Evolutionary conservation across 1,139 yeast species (phyloP), one percentile per base, ranked within the genome.

Genomic region (Yamadazyma spencermartinsiae): DNA sequence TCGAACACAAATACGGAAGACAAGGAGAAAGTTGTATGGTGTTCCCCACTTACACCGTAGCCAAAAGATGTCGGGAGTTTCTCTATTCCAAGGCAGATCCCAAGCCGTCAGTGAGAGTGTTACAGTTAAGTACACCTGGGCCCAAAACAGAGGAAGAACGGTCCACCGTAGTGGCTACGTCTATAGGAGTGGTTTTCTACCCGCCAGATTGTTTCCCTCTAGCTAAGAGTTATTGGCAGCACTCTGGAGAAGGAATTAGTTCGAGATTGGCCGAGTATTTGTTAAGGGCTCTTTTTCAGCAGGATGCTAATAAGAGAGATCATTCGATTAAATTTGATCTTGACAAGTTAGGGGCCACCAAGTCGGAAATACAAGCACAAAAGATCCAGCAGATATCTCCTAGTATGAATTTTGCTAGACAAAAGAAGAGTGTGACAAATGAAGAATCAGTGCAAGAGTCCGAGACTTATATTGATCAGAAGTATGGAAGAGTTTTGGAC

Each of bases 171-270:
- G 66, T 79, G 16, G 90, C 80, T 45, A 78, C 90, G 6, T 75
- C 76, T 36, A 76, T 90, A 40, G 86, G 92, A 0, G 86, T 81
- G 21, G 87, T 88, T 2, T 85, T 92, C 50, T 82, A 84, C 52
- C 87, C 87, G 0, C 67, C 72, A 2, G 55, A 63, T 2, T 78
- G 76, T 36, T 80, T 69, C 47, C 61, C 77, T 1, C 58, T 85
- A 4, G 92, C 94, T 24, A 89, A 88, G 57, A 80, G 80, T 51
- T 92, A 86, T 63, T 92, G 98, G 98, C 97, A 90, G 58, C 97
- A 90, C 54, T 72, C 95, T 0, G 98, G 98, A 23, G 98, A 92
- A 60, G 96, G 96, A 10, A 78, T 92, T 31, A 86, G 96, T 14
- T 86, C 96, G 9, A 69, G 98, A 52, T 68, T 83, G 62, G 97